These are phyloP conservation scores for Lactarius hatsudake DNA, from an alignment of 768 basidiomycete genomes.

Conservation along the genomic window DNA sequence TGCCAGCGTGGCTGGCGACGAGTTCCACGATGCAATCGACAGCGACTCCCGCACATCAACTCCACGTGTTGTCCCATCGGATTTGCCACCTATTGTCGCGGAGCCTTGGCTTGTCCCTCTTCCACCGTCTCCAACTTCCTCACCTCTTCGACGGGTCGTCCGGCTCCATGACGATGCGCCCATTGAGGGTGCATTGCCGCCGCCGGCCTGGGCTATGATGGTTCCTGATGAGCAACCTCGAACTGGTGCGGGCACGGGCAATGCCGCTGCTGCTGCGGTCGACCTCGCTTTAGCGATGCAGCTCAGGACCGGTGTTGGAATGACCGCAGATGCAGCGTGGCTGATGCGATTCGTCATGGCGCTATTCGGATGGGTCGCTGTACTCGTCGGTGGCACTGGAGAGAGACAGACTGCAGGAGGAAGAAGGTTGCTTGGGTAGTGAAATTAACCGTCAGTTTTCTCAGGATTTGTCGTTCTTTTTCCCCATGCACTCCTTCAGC, in stretches of 20 bases:
- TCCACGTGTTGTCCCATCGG: not conserved
- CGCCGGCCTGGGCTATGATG: conserved; percentile 18
- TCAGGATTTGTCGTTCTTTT: not conserved
- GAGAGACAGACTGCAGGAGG: conserved; percentile 13
- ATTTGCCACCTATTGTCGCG: conserved; percentile 18
- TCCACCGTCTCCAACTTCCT: conserved; percentile 24
- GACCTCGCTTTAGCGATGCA: conserved; percentile 79
- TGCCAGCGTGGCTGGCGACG: conserved; percentile 13
- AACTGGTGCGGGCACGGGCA: conserved; percentile 37
- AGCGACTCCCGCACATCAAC: not conserved
- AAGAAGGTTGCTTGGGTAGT: conserved; percentile 16
- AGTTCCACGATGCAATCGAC: conserved; percentile 11
- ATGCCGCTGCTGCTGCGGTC: conserved; percentile 38
- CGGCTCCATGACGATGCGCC: conserved; percentile 15
- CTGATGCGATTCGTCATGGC: conserved; percentile 78
- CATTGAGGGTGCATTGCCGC: conserved; percentile 2
- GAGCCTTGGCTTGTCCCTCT: conserved; percentile 28
- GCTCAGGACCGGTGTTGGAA: conserved; percentile 65
- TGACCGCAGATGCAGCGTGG: conserved; percentile 74
- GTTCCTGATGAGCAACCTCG: conserved; percentile 22
- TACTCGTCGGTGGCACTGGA: conserved; percentile 39
- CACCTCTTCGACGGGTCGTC: conserved; percentile 29
- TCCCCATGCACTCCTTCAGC: conserved; percentile 3
- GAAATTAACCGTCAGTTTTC: not conserved
- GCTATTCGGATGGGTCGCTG: conserved; percentile 74